Evolutionary conservation across 1,284 basidiomycete species (phyloP).

Genomic region (Sparassis latifolia): DNA sequence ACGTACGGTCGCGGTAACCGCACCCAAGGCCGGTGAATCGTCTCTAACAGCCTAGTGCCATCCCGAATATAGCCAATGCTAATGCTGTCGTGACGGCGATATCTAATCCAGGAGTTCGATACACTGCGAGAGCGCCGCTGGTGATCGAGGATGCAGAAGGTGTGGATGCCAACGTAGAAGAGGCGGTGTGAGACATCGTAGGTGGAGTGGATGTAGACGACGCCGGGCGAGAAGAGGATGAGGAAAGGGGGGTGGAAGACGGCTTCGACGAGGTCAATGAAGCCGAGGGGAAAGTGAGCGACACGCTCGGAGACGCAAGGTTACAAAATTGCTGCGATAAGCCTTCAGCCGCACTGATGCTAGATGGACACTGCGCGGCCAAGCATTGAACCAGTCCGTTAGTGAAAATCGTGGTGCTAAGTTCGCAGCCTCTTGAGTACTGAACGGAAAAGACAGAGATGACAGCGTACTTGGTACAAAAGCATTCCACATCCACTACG

Average conservation of each 20-base stretch:
- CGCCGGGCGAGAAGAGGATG: not conserved
- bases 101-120: not conserved
- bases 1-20: too few species aligned
- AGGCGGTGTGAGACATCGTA: not conserved
- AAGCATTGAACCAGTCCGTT: slow-evolving; percentile 14
- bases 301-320: slow-evolving; percentile 18
- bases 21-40: too few species aligned
- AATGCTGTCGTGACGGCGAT: too few species aligned
- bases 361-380: slow-evolving; percentile 12
- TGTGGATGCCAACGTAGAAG: not conserved
- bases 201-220: not conserved
- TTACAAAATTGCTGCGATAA: slow-evolving; percentile 24
- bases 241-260: slow-evolving; percentile 1
- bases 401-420: slow-evolving; percentile 10
- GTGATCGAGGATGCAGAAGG: not conserved
- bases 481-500: slow-evolving; percentile 21
- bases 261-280: slow-evolving; percentile 8
- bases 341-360: slow-evolving; percentile 17
- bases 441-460: not conserved
- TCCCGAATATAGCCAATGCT: too few species aligned
- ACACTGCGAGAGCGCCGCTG: not conserved
- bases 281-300: slow-evolving; percentile 19
- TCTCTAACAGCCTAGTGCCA: too few species aligned
- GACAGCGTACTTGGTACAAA: slow-evolving; percentile 17
- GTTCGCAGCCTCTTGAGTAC: too few species aligned